Base-by-base conservation (phyloP, 2,329 filamentous ascomycete species). In the Diaporthe longicolla region DNA sequence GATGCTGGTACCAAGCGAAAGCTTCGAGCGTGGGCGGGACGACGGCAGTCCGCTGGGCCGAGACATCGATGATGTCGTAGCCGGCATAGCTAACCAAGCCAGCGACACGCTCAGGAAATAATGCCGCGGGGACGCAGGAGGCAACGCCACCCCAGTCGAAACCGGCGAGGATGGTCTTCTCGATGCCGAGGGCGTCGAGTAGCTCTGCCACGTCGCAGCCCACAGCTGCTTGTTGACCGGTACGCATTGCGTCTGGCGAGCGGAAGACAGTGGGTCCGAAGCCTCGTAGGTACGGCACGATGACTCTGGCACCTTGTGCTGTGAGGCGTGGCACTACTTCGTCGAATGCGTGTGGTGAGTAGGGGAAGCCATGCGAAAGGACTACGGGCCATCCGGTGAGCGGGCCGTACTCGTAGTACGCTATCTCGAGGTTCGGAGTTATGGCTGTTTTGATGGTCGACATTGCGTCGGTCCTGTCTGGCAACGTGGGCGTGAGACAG, bases 321-420 rank as follows among this genome's bases (percentile, higher is more conserved):
- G 57, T 61, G 35, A 61, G 57, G n/a, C 57, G 57, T 26, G 57
- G 57, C 19, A 43, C 57, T 61, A 61, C 57, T 26, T 43, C 35
- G 13, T 61, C 57, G n/a, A 43, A 61, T 3, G 57, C 57, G 13
- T 43, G n/a, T 15, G 57, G 57, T 26, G 57, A 61, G 35, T 61
- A 61, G 6, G 57, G 57, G n/a, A 61, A 61, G 35, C 57, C 57
- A 10, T 61, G 57, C 7, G 35, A 61, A 1, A 61, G 57, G 35
- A 61, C 57, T 61, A 61, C 57, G n/a, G 57, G 57, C 57, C 57
- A 61, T 35, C 57, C 57, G 0, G 57, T 61, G 35, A n/a, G 35
- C 35, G 57, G 37, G 35, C 57, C 57, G 15, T 61, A n/a, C 19
- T 40, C 57, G 57, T 61, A 61, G n/a, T 61, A 61, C 19, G 57